A percentile compares a stretch with the other conserved stretches of the same genome.
These are phyloP conservation scores for Neurospora sp. DNA, from an alignment of 495 filamentous ascomycete genomes.

Conservation along the genomic window DNA sequence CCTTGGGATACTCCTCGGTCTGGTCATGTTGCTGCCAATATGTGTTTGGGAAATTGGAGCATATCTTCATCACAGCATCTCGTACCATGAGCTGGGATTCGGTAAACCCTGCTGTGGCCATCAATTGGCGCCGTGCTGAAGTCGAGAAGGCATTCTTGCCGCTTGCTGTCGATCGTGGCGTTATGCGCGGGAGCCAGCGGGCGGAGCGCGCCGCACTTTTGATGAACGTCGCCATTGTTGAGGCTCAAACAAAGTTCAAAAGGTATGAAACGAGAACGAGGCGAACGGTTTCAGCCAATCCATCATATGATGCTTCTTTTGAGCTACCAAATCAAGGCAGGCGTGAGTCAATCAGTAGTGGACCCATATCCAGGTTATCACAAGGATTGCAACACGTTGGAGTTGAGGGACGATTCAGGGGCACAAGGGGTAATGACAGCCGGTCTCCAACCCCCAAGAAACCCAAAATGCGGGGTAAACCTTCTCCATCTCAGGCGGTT, in stretches of 20 bases:
- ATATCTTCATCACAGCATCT: conserved; percentile 59
- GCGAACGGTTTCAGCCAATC: neutral
- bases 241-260: neutral
- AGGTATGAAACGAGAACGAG: neutral
- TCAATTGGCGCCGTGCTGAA: conserved; percentile 32
- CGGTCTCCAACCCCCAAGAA: neutral
- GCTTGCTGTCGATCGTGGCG: neutral
- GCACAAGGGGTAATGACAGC: neutral
- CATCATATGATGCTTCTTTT: neutral
- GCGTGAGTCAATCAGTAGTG: neutral
- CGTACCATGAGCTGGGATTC: conserved; percentile 61
- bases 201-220: neutral
- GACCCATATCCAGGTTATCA: neutral
- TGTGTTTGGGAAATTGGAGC: conserved; percentile 48
- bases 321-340: neutral
- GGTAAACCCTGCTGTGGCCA: conserved; percentile 65
- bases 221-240: neutral
- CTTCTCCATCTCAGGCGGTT: neutral
- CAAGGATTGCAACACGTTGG: neutral
- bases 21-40: conserved; percentile 69
- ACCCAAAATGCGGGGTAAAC: neutral
- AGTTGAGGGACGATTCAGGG: neutral
- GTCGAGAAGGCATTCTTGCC: conserved; percentile 13
- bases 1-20: conserved; percentile 55
- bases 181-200: neutral